phyloP scores from a whole-genome alignment of 2,329 filamentous ascomycete species.

The Fusarium proliferatum region DNA sequence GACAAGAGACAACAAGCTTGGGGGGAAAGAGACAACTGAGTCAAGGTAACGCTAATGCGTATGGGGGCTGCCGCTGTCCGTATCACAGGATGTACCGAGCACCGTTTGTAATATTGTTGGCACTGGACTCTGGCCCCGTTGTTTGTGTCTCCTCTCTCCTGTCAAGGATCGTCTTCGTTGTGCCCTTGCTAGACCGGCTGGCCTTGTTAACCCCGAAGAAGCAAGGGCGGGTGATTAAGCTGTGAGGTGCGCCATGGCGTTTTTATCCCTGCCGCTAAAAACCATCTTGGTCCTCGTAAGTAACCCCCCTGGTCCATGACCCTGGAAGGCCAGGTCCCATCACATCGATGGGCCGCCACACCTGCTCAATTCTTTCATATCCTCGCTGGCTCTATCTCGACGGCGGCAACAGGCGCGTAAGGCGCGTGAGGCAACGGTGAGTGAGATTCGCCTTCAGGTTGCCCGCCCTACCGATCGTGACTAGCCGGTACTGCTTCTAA shows the following conservation, averaged over 20 bases:
- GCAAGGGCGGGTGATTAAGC: constrained; percentile 10
- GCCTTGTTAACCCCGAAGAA: constrained; percentile 9
- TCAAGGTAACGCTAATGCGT: constrained; percentile 38
- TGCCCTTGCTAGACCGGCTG: constrained; percentile 2
- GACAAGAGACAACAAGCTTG: constrained; percentile 44
- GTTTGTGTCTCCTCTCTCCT: constrained; percentile 9
- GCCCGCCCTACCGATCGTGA: constrained; percentile 38
- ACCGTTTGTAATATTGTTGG: constrained; percentile 40
- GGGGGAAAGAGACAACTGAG: constrained; percentile 46
- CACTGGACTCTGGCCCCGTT: constrained; percentile 26
- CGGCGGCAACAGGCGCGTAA: constrained; percentile 39
- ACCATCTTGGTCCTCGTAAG: constrained; percentile 11
- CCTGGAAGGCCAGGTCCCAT: constrained; percentile 5
- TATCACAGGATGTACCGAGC: constrained; percentile 39
- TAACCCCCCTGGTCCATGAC: constrained; percentile 11
- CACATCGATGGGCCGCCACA: constrained; percentile 17
- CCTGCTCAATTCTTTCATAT: constrained; percentile 8
- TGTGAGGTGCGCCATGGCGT: constrained; percentile 19
- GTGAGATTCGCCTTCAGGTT: constrained; percentile 39
- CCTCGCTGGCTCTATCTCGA: constrained; percentile 10
- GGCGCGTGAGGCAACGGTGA: constrained; percentile 40
- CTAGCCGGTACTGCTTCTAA: constrained; percentile 14
- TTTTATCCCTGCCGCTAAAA: constrained; percentile 15
- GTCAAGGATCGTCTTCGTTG: constrained; percentile 22
- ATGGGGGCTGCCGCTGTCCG: constrained; percentile 17